phyloP scores from a whole-genome alignment of 495 filamentous ascomycete species.

The Pyrenula massariospora region DNA sequence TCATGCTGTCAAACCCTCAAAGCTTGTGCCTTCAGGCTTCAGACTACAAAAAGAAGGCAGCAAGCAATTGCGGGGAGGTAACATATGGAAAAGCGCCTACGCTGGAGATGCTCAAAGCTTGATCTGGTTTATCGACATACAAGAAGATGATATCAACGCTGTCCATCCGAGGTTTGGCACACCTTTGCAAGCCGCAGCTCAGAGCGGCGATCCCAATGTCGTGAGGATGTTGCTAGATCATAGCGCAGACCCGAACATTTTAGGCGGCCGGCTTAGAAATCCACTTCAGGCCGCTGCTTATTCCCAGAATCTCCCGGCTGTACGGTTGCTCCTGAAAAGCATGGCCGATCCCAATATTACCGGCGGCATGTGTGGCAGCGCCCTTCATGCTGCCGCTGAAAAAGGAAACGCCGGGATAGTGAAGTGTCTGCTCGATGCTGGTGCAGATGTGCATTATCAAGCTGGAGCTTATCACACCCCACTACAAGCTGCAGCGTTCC shows the following conservation, averaged over 20 bases:
- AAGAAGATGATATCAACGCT: too few species aligned
- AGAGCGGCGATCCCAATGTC: neutral
- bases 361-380: conserved; percentile 3
- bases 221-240: conserved; percentile 1
- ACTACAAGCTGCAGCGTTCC: neutral
- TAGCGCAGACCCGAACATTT: conserved; percentile 1
- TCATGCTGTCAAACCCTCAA: too few species aligned
- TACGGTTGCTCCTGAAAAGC: neutral
- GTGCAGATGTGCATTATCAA: neutral
- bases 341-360: neutral
- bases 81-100: too few species aligned
- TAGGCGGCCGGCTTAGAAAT: neutral
- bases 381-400: conserved; percentile 4
- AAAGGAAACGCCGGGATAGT: neutral
- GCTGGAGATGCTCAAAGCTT: too few species aligned
- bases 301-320: neutral
- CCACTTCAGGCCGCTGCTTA: neutral
- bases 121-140: too few species aligned
- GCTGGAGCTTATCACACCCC: neutral
- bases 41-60: too few species aligned
- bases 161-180: too few species aligned
- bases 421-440: conserved; percentile 1
- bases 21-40: too few species aligned
- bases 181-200: neutral
- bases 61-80: too few species aligned